phyloP scores from a whole-genome alignment of 1,139 yeast genomes.

The Candida mesenterica region DNA sequence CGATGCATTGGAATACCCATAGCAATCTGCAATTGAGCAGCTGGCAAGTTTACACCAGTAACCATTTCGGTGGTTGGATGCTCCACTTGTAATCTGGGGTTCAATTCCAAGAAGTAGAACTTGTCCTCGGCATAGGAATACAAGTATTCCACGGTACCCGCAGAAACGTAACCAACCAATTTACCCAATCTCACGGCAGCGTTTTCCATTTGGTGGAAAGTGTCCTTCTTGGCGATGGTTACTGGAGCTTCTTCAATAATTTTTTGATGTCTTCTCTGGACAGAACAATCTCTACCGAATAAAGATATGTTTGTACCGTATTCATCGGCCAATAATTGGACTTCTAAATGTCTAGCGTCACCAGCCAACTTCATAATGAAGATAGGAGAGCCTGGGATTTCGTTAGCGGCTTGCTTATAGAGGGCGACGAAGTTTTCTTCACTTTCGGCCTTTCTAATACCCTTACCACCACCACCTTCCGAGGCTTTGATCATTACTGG shows the following conservation, averaged over 20 bases:
- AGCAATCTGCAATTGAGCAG: constrained; percentile 97
- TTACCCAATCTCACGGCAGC: constrained; percentile 97
- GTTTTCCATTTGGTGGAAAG: constrained; percentile 88
- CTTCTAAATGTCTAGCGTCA: constrained; percentile 93
- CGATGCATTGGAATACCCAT: constrained; percentile 99
- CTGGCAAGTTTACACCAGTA: constrained; percentile 95
- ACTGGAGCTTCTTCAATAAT: constrained; percentile 97
- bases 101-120: constrained; percentile 91
- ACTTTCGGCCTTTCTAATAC: constrained; percentile 86
- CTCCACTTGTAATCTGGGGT: constrained; percentile 98
- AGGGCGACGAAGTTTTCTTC: constrained; percentile 69
- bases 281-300: constrained; percentile 96
- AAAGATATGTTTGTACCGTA: constrained; percentile 91
- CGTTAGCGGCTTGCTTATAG: constrained; percentile 88
- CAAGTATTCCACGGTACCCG: constrained; percentile 97
- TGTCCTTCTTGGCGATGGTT: constrained; percentile 82
- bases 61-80: constrained; percentile 99
- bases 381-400: constrained; percentile 94
- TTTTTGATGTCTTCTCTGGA: constrained; percentile 96
- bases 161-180: constrained; percentile 95
- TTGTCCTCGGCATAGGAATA: constrained; percentile 93
- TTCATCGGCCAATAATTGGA: constrained; percentile 91
- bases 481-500: constrained; percentile 97
- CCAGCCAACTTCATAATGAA: constrained; percentile 95
- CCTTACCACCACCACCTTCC: constrained; percentile 99